Evolutionary conservation across 495 filamentous ascomycete species (phyloP), one percentile per base, ranked within the genome.

Genomic region (Talaromyces stipitatus): DNA sequence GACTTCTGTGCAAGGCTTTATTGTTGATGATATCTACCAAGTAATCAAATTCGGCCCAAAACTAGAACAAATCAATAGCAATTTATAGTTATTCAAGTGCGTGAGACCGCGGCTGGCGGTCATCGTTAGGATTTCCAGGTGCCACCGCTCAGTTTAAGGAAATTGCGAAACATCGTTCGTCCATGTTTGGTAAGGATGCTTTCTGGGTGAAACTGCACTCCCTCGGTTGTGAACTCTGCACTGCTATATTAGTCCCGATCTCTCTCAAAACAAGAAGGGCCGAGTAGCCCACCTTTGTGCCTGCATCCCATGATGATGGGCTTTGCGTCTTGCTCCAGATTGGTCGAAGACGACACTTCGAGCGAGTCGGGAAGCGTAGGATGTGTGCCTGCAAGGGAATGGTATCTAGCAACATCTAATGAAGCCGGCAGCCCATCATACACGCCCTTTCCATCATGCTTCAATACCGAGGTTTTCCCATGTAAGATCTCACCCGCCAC

Each of bases 181-280:
- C 94, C 94, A 58, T 94, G 84, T 56, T 85, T 89, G 0, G 94
- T 97, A 27, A 98, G 72, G 54, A 98, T 98, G 66, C 92, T 97
- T 70, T 98, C 94, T 0, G 94, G 94, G 65, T 98, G 94, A 68
- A 97, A 98, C 67, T 98, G 94, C 16, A 97, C 91, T 28, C 92
- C 94, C 66, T 98, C 94, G 3, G 50, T 52, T 52, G 50, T 52
- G 27, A 29, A 52, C 20, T 52, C 81, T 72, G 27, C 27, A 52
- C 8, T 29, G 9, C 9, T 52, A 41, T 52, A 12, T 52, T 52
- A 52, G 27, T 12, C 9, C 16, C 10, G 12, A 30, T 41, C n/a
- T 36, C 32, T 30, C 50, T 30, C 24, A 52, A 22, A 52, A 30
- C 12, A 54, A 18, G 51, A 23, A 26, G 23, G 4, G 27, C 27